Evolutionary conservation across 768 basidiomycete species (phyloP), one percentile per base, ranked within the genome.

Genomic region (Boletus vermiculosoides): DNA sequence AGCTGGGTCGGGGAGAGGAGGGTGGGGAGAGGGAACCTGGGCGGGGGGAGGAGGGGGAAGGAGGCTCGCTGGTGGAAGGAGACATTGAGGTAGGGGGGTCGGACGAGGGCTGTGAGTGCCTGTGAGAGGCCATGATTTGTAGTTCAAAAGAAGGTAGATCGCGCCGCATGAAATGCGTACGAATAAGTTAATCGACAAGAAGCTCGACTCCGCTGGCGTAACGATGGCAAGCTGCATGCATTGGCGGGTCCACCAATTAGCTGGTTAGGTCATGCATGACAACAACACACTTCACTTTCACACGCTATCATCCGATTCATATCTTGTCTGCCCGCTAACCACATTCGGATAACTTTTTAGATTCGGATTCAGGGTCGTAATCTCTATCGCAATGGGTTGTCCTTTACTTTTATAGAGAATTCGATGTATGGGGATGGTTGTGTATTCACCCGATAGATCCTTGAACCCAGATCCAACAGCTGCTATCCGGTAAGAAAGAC

Each of bases 71-170:
- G 10, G 45, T 18, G 9, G 34, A 13, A 0, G 30, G 23, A 34
- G 49, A 34, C 55, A 65, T 63, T 13, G 50, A 0, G 1, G 0
- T 3, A 51, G 44, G 2, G 11, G 22, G 22, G 39, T 0, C 20
- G n/a, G 28, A 23, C n/a, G 40, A 45, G 22, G 16, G 3, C 2
- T 28, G 28, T 15, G 1, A 3, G 6, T 10, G 25, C 22, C 37
- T 7, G 12, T 33, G 23, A 10, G 31, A 37, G 15, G 42, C 11
- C 7, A 11, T 18, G n/a, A 51, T 63, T 37, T 63, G 55, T 65
- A 64, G 63, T 48, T 45, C 1, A 33, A 54, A 46, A 7, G 45
- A 52, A 44, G 44, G 45, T 42, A 36, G 37, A 39, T 39, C n/a
- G 28, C 30, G 30, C 22, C 45, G 61, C 47, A 55, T 47, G 5